Percentiles rank a stretch among this genome's conserved stretches.
These are phyloP conservation scores for Trichosporon sp. DNA, from an alignment of 1,284 basidiomycete species.

Conservation along the genomic window DNA sequence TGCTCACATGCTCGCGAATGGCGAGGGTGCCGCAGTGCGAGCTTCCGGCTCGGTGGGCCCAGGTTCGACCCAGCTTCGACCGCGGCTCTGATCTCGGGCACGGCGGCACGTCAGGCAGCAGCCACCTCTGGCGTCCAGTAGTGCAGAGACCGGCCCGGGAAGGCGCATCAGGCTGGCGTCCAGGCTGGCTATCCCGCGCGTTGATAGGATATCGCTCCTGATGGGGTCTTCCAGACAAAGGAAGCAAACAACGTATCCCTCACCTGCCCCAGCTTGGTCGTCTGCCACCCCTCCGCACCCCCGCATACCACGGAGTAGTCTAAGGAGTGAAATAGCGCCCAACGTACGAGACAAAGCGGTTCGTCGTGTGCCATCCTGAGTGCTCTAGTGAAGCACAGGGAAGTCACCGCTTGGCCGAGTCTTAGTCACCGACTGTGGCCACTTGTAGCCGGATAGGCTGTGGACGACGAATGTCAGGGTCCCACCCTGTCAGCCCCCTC, in stretches of 20 bases:
- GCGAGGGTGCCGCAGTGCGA: background rate
- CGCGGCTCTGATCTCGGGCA: slow-evolving; percentile 9
- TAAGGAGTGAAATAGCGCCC: background rate
- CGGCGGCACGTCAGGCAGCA: background rate
- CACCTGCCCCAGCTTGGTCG: background rate
- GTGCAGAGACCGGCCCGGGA: slow-evolving; percentile 7
- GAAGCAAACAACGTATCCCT: background rate
- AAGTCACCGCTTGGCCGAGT: slow-evolving; percentile 11
- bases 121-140: background rate
- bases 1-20: background rate
- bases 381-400: background rate
- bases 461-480: background rate
- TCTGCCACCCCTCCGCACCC: background rate
- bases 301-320: background rate
- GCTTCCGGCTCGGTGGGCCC: background rate
- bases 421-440: slow-evolving; percentile 2
- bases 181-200: background rate
- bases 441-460: background rate
- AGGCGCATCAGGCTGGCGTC: background rate
- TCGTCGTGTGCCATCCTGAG: background rate
- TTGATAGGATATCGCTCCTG: background rate
- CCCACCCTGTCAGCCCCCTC: no score
- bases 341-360: slow-evolving; percentile 3
- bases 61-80: background rate
- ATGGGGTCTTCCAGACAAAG: background rate